Evolutionary conservation across 805 yeast genomes (phyloP), one percentile per base, ranked within the genome.

Genomic region (Yamadazyma sp.): DNA sequence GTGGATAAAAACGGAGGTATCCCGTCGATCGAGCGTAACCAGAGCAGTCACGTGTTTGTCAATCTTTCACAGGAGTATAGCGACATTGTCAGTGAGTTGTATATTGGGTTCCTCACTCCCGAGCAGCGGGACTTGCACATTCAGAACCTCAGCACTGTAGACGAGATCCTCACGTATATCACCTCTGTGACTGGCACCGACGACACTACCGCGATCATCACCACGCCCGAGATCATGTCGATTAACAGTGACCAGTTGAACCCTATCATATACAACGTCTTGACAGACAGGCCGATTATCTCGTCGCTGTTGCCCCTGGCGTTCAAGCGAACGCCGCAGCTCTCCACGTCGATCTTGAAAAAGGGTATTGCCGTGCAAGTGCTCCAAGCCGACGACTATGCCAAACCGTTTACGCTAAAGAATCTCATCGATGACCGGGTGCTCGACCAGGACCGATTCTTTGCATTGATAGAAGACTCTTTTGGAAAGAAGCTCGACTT

Each of bases 281-380:
- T 93, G 25, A 93, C 99, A 0, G 98, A 93, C 56, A 69, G 98
- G 36, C 88, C 98, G 1, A 72, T 87, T 7, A 81, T 91, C 14
- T 88, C 96, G 1, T 87, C 96, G 0, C 90, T 98, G 0, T 67
- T 93, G 28, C 97, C 99, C 0, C 78, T 85, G 17, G 40, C 67
- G 6, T 54, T 54, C 30, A 67, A 73, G 28, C 74, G 84, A 3
- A 64, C 70, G 1, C 84, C 88, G 1, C 71, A 71, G 32, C 61
- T 83, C 16, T 77, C 83, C 17, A 89, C 97, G 0, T 84, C 97
- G 0, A 77, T 93, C 2, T 54, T 91, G 2, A 80, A 88, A 40
- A 78, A 76, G 41, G 99, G 99, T 0, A 71, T 83, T 5, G 75
- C 76, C 1, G 78, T 84, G 2, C 52, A 55, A 22, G 70, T 76